phyloP scores from a whole-genome alignment of 352 stramenopile species.

The Pelagophyceae sp. region DNA sequence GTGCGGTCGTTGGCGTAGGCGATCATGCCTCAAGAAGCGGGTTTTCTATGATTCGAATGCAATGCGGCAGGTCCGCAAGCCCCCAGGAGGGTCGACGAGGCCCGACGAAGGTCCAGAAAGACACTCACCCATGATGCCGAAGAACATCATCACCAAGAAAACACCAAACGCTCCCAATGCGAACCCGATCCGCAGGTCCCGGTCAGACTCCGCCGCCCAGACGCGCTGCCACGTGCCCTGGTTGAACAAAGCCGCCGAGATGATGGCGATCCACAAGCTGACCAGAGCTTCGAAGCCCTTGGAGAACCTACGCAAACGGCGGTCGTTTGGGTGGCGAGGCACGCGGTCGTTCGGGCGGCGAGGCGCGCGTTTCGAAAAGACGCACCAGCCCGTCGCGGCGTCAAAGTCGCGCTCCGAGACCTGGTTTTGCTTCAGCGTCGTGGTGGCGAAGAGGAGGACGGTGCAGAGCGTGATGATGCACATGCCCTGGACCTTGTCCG shows the following conservation, averaged over 20 bases:
- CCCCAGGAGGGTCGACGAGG: too few relatives aligned
- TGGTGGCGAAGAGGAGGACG: slow-evolving; percentile 42
- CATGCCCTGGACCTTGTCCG: slow-evolving; percentile 47
- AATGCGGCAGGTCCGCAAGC: too few relatives aligned
- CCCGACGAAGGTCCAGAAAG: too few relatives aligned
- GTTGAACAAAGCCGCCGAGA: slow-evolving; percentile 53
- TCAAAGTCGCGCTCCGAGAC: slow-evolving; percentile 1
- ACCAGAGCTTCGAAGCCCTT: slow-evolving; percentile 40
- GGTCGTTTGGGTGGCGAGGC: too few relatives aligned
- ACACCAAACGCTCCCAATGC: slow-evolving; percentile 36
- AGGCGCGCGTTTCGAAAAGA: too few relatives aligned
- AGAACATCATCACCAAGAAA: slow-evolving; percentile 55
- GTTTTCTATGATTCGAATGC: too few relatives aligned
- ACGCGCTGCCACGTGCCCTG: slow-evolving; percentile 40
- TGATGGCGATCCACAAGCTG: slow-evolving; percentile 46
- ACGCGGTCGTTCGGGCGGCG: too few relatives aligned
- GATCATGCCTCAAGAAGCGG: too few relatives aligned
- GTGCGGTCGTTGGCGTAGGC: slow-evolving; percentile 46
- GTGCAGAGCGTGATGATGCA: slow-evolving; percentile 43
- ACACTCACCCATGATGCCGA: slow-evolving; percentile 56
- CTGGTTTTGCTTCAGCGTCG: slow-evolving; percentile 10
- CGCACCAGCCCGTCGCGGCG: slow-evolving; percentile 13
- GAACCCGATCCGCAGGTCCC: slow-evolving; percentile 43
- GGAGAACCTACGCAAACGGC: too few relatives aligned
- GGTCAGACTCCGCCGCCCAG: slow-evolving; percentile 42